These are phyloP conservation scores for Crassisporium funariophilum DNA, from an alignment of 768 basidiomycete species.

Conservation along the genomic window DNA sequence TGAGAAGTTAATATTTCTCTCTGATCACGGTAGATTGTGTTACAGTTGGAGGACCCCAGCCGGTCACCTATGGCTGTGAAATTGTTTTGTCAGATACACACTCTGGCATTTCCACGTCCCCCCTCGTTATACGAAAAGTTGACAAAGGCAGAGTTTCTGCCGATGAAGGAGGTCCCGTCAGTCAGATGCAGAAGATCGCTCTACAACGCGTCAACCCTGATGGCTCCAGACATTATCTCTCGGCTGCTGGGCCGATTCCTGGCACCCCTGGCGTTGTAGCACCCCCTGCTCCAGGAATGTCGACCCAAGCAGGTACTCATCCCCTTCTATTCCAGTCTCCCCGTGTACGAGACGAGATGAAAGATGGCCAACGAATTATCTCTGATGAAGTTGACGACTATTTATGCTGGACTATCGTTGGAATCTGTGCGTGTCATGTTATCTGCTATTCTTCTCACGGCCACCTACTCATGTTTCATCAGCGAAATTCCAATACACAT, in stretches of 20 bases:
- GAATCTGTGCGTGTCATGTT: conserved; percentile 70
- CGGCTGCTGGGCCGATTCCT: conserved; percentile 83
- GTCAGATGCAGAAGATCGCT: conserved; percentile 96
- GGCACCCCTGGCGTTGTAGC: conserved; percentile 70
- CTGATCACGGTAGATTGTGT: conserved; percentile 31
- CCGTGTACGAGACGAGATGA: conserved; percentile 79
- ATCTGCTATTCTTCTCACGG: conserved; percentile 5
- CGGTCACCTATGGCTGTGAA: conserved; percentile 90
- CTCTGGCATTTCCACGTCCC: conserved; percentile 84
- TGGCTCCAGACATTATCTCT: conserved; percentile 85
- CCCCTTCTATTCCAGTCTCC: conserved; percentile 79
- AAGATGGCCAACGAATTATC: conserved; percentile 72
- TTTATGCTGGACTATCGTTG: conserved; percentile 94
- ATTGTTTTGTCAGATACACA: conserved; percentile 83
- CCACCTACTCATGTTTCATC: conserved; percentile 20
- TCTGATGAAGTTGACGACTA: conserved; percentile 94
- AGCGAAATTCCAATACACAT: conserved; percentile 95
- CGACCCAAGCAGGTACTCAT: conserved; percentile 78
- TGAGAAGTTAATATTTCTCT: conserved; percentile 29
- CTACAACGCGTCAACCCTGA: conserved; percentile 81
- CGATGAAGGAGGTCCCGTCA: conserved; percentile 91
- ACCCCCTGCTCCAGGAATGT: conserved; percentile 74
- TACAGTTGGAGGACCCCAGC: conserved; percentile 65
- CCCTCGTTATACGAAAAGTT: conserved; percentile 88
- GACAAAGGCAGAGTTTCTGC: conserved; percentile 85